These are phyloP conservation scores for Lactarius sp. DNA, from an alignment of 768 basidiomycete species.

Conservation along the genomic window DNA sequence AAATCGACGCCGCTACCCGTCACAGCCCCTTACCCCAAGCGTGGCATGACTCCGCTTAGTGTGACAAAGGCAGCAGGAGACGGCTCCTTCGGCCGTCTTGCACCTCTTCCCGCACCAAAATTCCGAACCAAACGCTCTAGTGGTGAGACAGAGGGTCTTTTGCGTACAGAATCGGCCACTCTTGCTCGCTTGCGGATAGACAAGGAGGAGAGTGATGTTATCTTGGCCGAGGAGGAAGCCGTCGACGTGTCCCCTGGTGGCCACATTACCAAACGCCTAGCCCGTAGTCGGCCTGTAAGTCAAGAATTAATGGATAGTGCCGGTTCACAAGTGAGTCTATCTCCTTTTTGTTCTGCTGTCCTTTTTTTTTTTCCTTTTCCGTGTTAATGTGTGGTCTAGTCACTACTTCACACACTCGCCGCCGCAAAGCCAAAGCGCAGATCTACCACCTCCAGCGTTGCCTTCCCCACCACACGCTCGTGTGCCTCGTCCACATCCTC, in stretches of 20 bases:
- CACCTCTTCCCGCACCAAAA: conserved; percentile 27
- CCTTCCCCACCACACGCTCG: conserved; percentile 23
- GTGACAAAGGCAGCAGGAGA: conserved; percentile 22
- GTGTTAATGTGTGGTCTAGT: conserved; percentile 11
- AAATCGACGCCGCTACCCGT: conserved; percentile 24
- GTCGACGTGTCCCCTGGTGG: conserved; percentile 74
- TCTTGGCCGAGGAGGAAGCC: conserved; percentile 42
- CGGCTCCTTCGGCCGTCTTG: conserved; percentile 24
- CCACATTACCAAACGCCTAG: conserved; percentile 69
- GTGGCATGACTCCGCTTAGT: conserved; percentile 24
- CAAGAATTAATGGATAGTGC: conserved; percentile 46
- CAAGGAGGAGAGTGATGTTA: conserved; percentile 20
- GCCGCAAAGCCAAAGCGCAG: conserved; percentile 17
- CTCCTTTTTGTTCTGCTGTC: neutral
- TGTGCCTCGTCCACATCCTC: conserved; percentile 16
- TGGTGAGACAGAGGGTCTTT: conserved; percentile 17
- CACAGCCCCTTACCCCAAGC: conserved; percentile 24
- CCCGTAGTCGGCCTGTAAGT: conserved; percentile 67
- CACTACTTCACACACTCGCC: conserved; percentile 9
- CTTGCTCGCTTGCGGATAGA: conserved; percentile 23
- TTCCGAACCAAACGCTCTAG: conserved; percentile 19
- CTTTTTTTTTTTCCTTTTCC: neutral
- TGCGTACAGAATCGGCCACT: conserved; percentile 26
- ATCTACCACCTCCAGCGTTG: conserved; percentile 20
- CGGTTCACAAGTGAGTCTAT: conserved; percentile 28